phyloP scores from a whole-genome alignment of 2,329 filamentous ascomycete species.

The Davidsoniella neocaledoniae region DNA sequence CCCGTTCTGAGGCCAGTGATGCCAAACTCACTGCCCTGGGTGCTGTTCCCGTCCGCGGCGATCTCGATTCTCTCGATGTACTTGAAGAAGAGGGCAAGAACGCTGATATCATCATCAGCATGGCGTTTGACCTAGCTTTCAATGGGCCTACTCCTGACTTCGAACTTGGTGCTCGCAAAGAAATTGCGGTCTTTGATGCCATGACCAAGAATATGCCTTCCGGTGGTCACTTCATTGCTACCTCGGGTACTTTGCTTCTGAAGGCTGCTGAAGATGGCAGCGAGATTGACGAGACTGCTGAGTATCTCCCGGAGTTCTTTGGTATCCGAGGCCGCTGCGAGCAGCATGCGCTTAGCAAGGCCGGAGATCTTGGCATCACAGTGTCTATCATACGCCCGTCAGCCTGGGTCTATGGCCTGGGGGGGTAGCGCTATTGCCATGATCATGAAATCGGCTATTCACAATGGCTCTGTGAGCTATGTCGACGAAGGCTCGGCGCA shows the following conservation, averaged over 20 bases:
- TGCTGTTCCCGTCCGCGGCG: conserved; percentile 24
- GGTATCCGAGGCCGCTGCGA: conserved; percentile 18
- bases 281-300: conserved; percentile 17
- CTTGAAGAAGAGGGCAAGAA: conserved; percentile 22
- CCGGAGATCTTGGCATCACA: conserved; percentile 18
- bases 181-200: conserved; percentile 22
- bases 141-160: conserved; percentile 18
- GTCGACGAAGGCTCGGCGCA: conserved; percentile 18
- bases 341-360: conserved; percentile 18
- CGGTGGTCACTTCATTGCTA: conserved; percentile 22
- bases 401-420: conserved; percentile 28
- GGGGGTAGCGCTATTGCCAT: conserved; percentile 22
- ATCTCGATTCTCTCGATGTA: conserved; percentile 22
- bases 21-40: conserved; percentile 22
- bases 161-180: conserved; percentile 17
- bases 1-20: conserved; percentile 22
- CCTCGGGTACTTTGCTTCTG: conserved; percentile 19
- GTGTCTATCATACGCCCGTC: conserved; percentile 24
- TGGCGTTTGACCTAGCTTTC: conserved; percentile 22
- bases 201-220: conserved; percentile 20
- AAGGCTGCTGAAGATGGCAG: conserved; percentile 16
- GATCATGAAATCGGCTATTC: conserved; percentile 19
- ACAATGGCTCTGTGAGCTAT: conserved; percentile 18
- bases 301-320: conserved; percentile 15
- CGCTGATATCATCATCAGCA: conserved; percentile 27